Percentiles rank a stretch among this genome's conserved stretches.
These are phyloP conservation scores for Penicillium steckii DNA, from an alignment of 495 filamentous ascomycete species.

Conservation along the genomic window DNA sequence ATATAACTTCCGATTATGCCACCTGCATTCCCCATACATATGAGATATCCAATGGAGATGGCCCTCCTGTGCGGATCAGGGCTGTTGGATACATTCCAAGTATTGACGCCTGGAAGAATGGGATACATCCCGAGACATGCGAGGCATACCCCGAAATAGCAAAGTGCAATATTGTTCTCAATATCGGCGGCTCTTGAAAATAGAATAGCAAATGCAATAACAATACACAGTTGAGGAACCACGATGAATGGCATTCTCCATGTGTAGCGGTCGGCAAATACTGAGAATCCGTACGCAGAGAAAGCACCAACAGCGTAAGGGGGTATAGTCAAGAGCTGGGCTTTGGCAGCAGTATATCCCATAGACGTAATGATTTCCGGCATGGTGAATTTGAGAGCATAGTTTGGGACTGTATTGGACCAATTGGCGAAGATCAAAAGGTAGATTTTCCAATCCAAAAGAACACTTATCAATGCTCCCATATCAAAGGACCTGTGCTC, in stretches of 20 bases:
- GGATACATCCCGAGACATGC: slow-evolving; percentile 28
- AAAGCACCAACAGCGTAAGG: slow-evolving; percentile 23
- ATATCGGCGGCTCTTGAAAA: slow-evolving; percentile 14
- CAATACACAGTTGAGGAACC: slow-evolving; percentile 8
- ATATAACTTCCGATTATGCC: slow-evolving; percentile 24
- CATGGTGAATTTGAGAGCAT: slow-evolving; percentile 52
- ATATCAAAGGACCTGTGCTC: slow-evolving; percentile 5
- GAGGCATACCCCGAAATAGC: slow-evolving; percentile 23
- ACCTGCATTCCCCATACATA: slow-evolving; percentile 20
- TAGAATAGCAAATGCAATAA: slow-evolving; percentile 19
- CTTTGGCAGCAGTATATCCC: slow-evolving; percentile 40
- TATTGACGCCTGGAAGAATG: slow-evolving; percentile 22
- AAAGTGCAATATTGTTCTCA: slow-evolving; percentile 17
- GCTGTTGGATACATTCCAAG: slow-evolving; percentile 26
- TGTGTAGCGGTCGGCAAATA: slow-evolving; percentile 20
- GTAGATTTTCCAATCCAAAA: slow-evolving; percentile 20
- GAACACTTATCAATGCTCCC: slow-evolving; percentile 2
- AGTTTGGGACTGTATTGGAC: slow-evolving; percentile 38
- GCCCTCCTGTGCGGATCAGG: slow-evolving; percentile 19
- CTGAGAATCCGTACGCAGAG: slow-evolving; percentile 15
- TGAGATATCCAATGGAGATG: slow-evolving; percentile 20
- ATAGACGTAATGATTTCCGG: slow-evolving; percentile 49
- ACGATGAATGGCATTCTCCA: slow-evolving; percentile 31
- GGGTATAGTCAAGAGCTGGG: slow-evolving; percentile 33
- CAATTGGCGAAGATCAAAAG: slow-evolving; percentile 10